phyloP scores from a whole-genome alignment of 179 eudicot species.

The Silene vulgaris region DNA sequence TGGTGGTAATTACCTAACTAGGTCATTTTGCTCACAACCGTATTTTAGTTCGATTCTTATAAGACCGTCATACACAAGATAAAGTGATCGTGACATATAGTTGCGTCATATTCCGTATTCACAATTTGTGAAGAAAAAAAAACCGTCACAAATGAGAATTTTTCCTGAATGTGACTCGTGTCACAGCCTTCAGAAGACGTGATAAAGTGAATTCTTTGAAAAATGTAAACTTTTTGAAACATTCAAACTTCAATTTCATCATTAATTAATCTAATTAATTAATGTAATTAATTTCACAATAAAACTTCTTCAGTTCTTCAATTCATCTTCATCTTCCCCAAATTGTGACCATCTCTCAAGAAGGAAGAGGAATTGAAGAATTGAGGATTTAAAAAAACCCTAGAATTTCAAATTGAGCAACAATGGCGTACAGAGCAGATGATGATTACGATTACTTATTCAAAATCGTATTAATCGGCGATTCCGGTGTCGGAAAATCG shows the following conservation, averaged over 20 bases:
- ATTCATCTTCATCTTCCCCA: background rate
- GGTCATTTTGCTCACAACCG: no score
- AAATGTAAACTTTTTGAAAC: background rate
- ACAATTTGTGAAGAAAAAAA: no score
- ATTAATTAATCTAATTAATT: background rate
- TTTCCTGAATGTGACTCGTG: no score
- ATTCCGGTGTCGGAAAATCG: conserved; percentile 30
- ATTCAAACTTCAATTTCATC: background rate
- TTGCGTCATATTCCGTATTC: no score
- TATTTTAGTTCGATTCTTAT: no score
- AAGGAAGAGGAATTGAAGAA: background rate
- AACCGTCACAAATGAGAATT: no score
- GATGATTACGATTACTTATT: conserved; percentile 39
- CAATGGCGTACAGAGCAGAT: conserved; percentile 39
- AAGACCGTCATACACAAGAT: no score
- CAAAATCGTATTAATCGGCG: conserved; percentile 37
- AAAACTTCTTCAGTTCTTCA: background rate
- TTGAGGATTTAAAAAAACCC: background rate
- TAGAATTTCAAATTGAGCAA: background rate
- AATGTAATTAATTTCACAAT: background rate
- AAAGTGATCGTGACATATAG: no score
- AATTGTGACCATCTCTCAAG: background rate
- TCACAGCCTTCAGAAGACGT: background rate
- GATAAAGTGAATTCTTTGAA: background rate
- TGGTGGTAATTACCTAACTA: no score